These are phyloP conservation scores for Candida ipomoeae DNA, from an alignment of 805 yeast genomes.

Conservation along the genomic window DNA sequence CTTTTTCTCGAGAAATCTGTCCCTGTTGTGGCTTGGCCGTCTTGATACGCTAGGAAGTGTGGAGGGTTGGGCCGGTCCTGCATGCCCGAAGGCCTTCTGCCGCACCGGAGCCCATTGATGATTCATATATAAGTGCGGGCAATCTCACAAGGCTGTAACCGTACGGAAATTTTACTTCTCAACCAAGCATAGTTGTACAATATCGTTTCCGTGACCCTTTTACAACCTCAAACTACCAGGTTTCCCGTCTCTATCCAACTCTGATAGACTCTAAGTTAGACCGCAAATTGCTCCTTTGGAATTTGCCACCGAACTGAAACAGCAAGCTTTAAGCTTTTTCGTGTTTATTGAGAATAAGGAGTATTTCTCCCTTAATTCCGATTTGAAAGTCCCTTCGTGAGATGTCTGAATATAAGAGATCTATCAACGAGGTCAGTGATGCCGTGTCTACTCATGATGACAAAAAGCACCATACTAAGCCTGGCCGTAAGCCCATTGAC, in stretches of 20 bases:
- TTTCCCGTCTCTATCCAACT: not conserved
- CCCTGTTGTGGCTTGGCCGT: not conserved
- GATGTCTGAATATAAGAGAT: constrained; percentile 34
- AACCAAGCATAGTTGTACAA: not conserved
- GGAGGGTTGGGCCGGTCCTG: not conserved
- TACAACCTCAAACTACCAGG: not conserved
- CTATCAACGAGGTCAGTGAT: constrained; percentile 21
- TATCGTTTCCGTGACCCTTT: not conserved
- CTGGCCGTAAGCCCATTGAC: constrained; percentile 79
- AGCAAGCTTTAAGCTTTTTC: not conserved
- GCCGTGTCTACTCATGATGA: constrained; percentile 26
- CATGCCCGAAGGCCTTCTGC: not conserved
- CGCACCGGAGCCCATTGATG: not conserved
- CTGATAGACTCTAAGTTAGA: not conserved
- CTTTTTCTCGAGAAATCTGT: not conserved
- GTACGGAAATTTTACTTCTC: not conserved
- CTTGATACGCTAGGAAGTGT: not conserved
- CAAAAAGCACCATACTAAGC: constrained; percentile 46
- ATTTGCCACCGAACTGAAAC: not conserved
- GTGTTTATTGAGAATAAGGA: not conserved
- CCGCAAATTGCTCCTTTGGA: not conserved
- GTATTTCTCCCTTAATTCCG: not conserved
- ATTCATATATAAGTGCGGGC: not conserved
- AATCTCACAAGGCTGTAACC: not conserved
- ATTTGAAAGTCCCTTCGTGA: not conserved